Percentiles rank a stretch among this genome's conserved stretches.
These are phyloP conservation scores for Elsinoe perseae DNA, from an alignment of 2,329 filamentous ascomycete species.

Conservation along the genomic window DNA sequence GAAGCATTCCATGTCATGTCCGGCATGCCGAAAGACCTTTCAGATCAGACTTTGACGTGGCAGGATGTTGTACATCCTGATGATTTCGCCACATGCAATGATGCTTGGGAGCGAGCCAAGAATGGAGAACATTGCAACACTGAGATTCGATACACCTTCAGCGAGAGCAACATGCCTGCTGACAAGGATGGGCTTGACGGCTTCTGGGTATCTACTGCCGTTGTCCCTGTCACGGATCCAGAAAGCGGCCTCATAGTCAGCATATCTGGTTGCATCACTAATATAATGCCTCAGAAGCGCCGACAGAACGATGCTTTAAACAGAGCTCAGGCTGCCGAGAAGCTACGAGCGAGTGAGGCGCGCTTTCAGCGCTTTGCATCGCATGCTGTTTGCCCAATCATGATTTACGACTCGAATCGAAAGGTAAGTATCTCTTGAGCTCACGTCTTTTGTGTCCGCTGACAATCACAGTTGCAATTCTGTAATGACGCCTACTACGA, in stretches of 20 bases:
- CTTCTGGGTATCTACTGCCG: constrained; percentile 22
- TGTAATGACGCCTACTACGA: constrained; percentile 44
- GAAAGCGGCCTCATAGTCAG: constrained; percentile 18
- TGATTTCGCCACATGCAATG: background rate
- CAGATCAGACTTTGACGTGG: background rate
- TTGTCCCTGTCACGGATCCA: constrained; percentile 20
- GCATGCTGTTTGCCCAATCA: constrained; percentile 33
- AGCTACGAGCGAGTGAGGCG: constrained; percentile 32
- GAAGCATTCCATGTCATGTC: constrained; percentile 16
- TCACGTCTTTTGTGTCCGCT: background rate
- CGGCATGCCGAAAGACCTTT: background rate
- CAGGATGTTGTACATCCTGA: constrained; percentile 3
- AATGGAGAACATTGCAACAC: constrained; percentile 14
- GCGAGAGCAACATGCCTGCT: background rate
- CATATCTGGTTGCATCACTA: constrained; percentile 24
- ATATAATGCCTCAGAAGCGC: constrained; percentile 24
- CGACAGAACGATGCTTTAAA: constrained; percentile 32
- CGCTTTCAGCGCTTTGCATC: constrained; percentile 22
- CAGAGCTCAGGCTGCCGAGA: constrained; percentile 35
- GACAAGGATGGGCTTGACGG: constrained; percentile 17
- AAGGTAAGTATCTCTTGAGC: constrained; percentile 2
- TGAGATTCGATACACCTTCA: constrained; percentile 20
- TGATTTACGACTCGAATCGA: constrained; percentile 20
- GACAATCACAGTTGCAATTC: constrained; percentile 32
- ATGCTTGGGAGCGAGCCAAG: background rate